Evolutionary conservation across 768 basidiomycete genomes (phyloP).

Genomic region (Agrocybe chaxingu): DNA sequence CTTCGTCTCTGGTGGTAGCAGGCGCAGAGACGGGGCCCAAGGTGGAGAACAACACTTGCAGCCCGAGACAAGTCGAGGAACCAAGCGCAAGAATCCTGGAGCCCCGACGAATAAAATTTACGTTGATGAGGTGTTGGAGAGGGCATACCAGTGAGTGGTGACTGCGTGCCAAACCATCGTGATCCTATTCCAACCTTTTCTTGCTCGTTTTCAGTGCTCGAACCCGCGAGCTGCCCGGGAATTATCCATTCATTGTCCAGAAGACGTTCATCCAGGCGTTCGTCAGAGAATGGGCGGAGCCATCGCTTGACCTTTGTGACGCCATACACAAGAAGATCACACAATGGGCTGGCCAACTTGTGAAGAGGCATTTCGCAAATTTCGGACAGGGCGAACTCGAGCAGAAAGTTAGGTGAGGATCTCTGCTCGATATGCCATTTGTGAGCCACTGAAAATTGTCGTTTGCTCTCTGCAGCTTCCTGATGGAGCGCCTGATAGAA

Average conservation of each 20-base stretch:
- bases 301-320: constrained; percentile 45
- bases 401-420: constrained; percentile 38
- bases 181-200: not conserved
- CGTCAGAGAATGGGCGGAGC: constrained; percentile 46
- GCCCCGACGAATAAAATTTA: constrained; percentile 29
- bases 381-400: constrained; percentile 54
- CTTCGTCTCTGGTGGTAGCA: no score
- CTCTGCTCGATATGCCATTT: not conserved
- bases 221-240: constrained; percentile 67
- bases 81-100: constrained; percentile 4
- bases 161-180: not conserved
- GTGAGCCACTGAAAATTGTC: no score
- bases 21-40: no score
- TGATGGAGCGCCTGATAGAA: constrained; percentile 48
- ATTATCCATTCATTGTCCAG: constrained; percentile 63
- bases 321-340: constrained; percentile 33
- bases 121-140: constrained; percentile 49
- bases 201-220: constrained; percentile 43
- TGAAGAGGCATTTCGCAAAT: constrained; percentile 44
- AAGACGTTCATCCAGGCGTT: constrained; percentile 43
- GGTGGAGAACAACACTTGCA: not conserved
- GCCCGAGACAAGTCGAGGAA: not conserved
- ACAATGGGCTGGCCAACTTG: constrained; percentile 37
- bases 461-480: constrained; percentile 10
- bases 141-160: constrained; percentile 41